Percentiles rank a stretch among this genome's conserved stretches.
These are phyloP conservation scores for Dendrothele bispora DNA, from an alignment of 768 basidiomycete species.

Conservation along the genomic window DNA sequence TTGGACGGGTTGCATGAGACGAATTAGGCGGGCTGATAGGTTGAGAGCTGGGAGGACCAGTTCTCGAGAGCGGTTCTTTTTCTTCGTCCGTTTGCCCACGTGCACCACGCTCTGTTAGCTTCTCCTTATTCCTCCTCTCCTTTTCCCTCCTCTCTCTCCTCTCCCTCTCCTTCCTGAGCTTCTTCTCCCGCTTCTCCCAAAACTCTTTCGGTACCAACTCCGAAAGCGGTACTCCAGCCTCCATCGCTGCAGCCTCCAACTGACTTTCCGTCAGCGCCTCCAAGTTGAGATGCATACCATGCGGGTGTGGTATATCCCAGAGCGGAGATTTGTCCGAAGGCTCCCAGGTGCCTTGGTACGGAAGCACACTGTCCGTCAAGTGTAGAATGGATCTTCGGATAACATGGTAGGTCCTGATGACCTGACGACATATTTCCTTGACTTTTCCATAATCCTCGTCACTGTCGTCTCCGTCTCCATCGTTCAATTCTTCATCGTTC, in stretches of 20 bases:
- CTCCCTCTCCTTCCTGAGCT: no score
- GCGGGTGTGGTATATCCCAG: conserved; percentile 28
- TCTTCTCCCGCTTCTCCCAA: conserved; percentile 16
- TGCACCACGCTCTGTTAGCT: no score
- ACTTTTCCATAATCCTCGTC: no score
- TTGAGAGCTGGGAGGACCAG: neutral
- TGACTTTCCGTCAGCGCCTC: conserved; percentile 55
- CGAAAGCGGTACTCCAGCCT: conserved; percentile 62
- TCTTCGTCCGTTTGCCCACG: no score
- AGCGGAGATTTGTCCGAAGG: conserved; percentile 14
- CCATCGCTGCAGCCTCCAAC: conserved; percentile 62
- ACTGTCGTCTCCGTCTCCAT: conserved; percentile 3
- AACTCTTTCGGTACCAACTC: conserved; percentile 46
- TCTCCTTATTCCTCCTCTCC: no score
- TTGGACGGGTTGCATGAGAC: neutral
- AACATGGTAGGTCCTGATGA: no score
- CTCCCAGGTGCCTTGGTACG: conserved; percentile 16
- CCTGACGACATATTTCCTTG: no score
- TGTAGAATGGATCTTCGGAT: conserved; percentile 5
- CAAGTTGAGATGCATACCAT: conserved; percentile 61
- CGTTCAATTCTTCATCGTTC: conserved; percentile 22
- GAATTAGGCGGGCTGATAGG: neutral
- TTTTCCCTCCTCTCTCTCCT: no score
- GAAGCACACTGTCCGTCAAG: conserved; percentile 7
- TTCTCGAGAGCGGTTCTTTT: no score